A percentile compares a stretch with the other conserved stretches of the same genome.
Evolutionary conservation across 345 rosid species (phyloP).

Genomic region (Barbarea vulgaris): DNA sequence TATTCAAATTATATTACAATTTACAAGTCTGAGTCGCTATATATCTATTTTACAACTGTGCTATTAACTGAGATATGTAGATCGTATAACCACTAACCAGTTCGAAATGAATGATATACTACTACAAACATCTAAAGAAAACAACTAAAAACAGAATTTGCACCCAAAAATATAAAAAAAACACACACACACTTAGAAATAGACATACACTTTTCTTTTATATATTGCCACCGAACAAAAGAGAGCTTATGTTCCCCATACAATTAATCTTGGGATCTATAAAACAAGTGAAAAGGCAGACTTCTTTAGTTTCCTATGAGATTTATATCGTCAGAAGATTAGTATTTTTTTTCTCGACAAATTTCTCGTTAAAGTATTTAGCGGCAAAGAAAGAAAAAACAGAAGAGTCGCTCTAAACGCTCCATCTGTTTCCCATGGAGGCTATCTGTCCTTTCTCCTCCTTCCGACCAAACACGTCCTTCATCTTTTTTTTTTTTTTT

Average conservation of each 20-base stretch:
- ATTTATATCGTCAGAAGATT: constrained; percentile 33
- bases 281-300: constrained; percentile 22
- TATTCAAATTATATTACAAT: background rate
- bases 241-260: constrained; percentile 21
- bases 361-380: background rate
- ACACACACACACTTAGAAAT: background rate
- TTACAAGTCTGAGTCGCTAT: background rate
- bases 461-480: constrained; percentile 43
- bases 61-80: background rate
- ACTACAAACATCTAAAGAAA: background rate
- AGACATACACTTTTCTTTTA: background rate
- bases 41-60: background rate
- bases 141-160: background rate
- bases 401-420: constrained; percentile 23
- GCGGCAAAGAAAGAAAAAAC: background rate
- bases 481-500: background rate
- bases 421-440: constrained; percentile 34
- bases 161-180: too few relatives aligned
- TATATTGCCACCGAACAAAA: constrained; percentile 2
- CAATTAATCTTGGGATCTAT: constrained; percentile 34
- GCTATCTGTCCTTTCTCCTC: constrained; percentile 43
- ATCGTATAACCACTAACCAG: background rate
- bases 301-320: constrained; percentile 38
- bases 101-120: background rate
- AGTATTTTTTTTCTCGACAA: background rate